Percentiles rank a stretch among this genome's conserved stretches.
phyloP scores from a whole-genome alignment of 163 green algal species.

The Trebouxia gelatinosa region DNA sequence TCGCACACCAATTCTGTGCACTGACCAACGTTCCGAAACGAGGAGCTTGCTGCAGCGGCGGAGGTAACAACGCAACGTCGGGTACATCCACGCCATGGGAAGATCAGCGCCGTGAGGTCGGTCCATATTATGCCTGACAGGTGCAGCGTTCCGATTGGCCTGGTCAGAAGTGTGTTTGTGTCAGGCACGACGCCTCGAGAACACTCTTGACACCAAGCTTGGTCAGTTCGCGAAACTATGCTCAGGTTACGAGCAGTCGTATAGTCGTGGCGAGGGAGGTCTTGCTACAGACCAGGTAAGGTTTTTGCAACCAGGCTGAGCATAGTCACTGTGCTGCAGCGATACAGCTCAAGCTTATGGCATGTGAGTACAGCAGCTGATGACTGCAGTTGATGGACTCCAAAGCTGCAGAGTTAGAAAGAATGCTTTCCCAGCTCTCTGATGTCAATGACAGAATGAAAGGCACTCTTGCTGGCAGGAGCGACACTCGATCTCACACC shows the following conservation, averaged over 20 bases:
- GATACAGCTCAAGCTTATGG: too few relatives aligned
- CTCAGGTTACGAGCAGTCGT: conserved; percentile 65
- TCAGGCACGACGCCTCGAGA: conserved; percentile 87
- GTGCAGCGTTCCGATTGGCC: too few relatives aligned
- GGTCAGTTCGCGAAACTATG: conserved; percentile 82
- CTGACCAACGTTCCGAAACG: too few relatives aligned
- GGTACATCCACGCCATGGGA: too few relatives aligned
- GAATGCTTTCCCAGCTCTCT: conserved; percentile 72
- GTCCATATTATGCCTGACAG: too few relatives aligned
- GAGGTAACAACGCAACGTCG: too few relatives aligned
- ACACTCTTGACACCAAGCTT: conserved; percentile 90
- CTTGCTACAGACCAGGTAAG: conserved; percentile 72
- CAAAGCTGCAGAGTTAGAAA: conserved; percentile 82
- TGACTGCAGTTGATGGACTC: conserved; percentile 38
- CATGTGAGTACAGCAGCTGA: too few relatives aligned
- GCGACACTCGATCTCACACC: conserved; percentile 78
- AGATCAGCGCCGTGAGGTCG: too few relatives aligned
- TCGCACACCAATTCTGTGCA: too few relatives aligned
- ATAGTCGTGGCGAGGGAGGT: conserved; percentile 43
- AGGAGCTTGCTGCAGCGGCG: too few relatives aligned
- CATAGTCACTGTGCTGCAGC: too few relatives aligned
- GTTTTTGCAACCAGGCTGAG: too few relatives aligned
- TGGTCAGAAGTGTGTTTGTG: neutral
- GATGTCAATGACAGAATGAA: conserved; percentile 85
- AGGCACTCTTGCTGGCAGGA: conserved; percentile 39